phyloP scores from a whole-genome alignment of 2,329 filamentous ascomycete genomes.

The Exophiala mesophila region DNA sequence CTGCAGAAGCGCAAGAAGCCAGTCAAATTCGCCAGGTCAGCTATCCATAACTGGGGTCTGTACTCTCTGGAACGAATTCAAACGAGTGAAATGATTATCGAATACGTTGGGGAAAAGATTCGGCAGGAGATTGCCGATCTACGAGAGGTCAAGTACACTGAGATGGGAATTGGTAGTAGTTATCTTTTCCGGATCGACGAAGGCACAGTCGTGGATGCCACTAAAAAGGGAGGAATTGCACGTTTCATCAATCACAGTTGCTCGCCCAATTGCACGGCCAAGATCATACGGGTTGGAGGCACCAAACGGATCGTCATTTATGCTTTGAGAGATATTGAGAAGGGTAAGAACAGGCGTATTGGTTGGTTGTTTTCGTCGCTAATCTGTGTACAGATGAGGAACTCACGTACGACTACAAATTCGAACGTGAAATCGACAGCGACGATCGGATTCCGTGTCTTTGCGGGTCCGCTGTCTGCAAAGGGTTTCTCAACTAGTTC shows the following conservation, averaged over 20 bases:
- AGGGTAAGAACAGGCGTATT: conserved; percentile 60
- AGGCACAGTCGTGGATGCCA: conserved; percentile 94
- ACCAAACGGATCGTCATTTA: conserved; percentile 99
- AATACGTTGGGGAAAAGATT: conserved; percentile 97
- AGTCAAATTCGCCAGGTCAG: conserved; percentile 93
- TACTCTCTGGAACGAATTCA: conserved; percentile 97
- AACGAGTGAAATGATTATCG: conserved; percentile 99
- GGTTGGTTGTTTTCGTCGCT: conserved; percentile 20
- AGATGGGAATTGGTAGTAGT: conserved; percentile 93
- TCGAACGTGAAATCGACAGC: conserved; percentile 93
- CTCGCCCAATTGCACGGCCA: conserved; percentile 96
- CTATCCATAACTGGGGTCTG: conserved; percentile 97
- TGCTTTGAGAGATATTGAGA: conserved; percentile 85
- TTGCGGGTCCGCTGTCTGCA: conserved; percentile 92
- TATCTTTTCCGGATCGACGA: conserved; percentile 98
- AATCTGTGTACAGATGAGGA: conserved; percentile 70
- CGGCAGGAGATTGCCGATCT: conserved; percentile 96
- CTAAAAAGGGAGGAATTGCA: conserved; percentile 96
- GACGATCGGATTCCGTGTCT: conserved; percentile 95
- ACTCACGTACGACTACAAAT: conserved; percentile 99
- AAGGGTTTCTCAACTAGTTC: conserved; percentile 89
- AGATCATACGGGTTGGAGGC: conserved; percentile 98
- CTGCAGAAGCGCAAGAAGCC: conserved; percentile 99
- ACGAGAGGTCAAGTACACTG: conserved; percentile 83
- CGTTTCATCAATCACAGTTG: conserved; percentile 98